Evolutionary conservation across 345 rosid genomes (phyloP).

Genomic region (Pistacia integerrima): DNA sequence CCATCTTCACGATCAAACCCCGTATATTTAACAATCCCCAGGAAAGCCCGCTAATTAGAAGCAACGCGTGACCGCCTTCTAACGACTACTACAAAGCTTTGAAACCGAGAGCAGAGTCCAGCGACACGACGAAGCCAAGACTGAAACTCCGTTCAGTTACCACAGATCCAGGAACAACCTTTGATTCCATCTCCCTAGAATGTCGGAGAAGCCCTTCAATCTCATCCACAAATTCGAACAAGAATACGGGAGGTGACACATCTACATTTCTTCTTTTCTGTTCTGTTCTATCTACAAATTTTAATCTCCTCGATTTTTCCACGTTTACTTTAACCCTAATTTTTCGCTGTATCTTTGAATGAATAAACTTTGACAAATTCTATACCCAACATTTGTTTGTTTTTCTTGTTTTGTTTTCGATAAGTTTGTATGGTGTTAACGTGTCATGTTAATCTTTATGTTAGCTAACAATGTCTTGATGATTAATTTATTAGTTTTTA

Average conservation of each 20-base stretch:
- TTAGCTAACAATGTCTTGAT: constrained; percentile 3
- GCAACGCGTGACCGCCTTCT: constrained; percentile 1
- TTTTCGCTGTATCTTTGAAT: constrained; percentile 32
- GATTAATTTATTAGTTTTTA: background rate
- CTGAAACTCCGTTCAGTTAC: background rate
- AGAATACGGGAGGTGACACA: constrained; percentile 41
- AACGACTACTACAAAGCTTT: constrained; percentile 6
- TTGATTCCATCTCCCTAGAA: constrained; percentile 26
- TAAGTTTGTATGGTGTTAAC: background rate
- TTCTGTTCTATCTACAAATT: background rate
- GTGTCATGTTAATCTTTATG: constrained; percentile 2
- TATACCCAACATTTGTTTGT: constrained; percentile 3
- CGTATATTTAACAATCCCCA: background rate
- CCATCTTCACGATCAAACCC: background rate
- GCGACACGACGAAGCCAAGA: background rate
- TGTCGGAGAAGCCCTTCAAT: constrained; percentile 47
- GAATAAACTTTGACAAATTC: constrained; percentile 37
- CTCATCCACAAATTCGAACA: constrained; percentile 46
- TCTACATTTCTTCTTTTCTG: background rate
- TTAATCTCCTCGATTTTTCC: constrained; percentile 4
- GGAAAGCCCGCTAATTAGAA: constrained; percentile 8
- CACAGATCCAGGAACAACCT: constrained; percentile 14
- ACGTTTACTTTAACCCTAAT: constrained; percentile 32
- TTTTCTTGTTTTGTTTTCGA: constrained; percentile 11
- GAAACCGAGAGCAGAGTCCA: background rate